Evolutionary conservation across 164 flowering plant species (phyloP).

Genomic region (Nymphaea thermarum): DNA sequence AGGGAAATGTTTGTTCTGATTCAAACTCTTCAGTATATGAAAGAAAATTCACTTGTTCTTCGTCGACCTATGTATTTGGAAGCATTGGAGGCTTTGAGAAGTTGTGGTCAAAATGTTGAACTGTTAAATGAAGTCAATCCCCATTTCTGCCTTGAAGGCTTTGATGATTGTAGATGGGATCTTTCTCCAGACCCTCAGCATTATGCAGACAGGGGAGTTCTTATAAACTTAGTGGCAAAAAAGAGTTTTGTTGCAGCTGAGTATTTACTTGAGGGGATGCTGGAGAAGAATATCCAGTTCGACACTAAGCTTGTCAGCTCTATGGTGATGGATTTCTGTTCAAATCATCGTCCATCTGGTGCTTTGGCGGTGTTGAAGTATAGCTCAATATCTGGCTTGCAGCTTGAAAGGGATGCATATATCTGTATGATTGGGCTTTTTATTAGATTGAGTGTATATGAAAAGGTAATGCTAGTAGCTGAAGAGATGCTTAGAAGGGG

Average conservation of each 20-base stretch:
- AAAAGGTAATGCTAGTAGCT: conserved; percentile 34
- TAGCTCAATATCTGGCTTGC: conserved; percentile 28
- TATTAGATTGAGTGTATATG: conserved; percentile 31
- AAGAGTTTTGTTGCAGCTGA: conserved; percentile 48
- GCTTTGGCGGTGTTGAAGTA: conserved; percentile 56
- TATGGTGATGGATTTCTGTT: conserved; percentile 37
- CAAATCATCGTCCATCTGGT: conserved; percentile 22
- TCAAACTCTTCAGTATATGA: conserved; percentile 63
- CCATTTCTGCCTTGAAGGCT: conserved; percentile 30
- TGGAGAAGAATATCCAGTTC: conserved; percentile 18
- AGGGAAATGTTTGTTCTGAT: conserved; percentile 36
- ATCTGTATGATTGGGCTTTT: conserved; percentile 46
- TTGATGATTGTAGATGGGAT: conserved; percentile 1
- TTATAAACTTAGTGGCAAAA: conserved; percentile 30
- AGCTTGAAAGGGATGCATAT: conserved; percentile 36
- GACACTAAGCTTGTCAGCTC: conserved; percentile 30
- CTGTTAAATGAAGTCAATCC: conserved; percentile 70
- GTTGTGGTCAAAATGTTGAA: conserved; percentile 38
- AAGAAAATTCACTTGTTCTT: conserved; percentile 47
- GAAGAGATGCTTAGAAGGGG: conserved; percentile 40
- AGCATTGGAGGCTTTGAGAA: conserved; percentile 39
- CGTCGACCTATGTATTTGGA: conserved; percentile 54
- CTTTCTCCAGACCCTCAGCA: conserved; percentile 6
- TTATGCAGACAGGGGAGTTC: conserved; percentile 28
- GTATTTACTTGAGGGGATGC: conserved; percentile 25